Base-by-base conservation (phyloP, 2,329 filamentous ascomycete species). In the Talaromyces funiculosus region DNA sequence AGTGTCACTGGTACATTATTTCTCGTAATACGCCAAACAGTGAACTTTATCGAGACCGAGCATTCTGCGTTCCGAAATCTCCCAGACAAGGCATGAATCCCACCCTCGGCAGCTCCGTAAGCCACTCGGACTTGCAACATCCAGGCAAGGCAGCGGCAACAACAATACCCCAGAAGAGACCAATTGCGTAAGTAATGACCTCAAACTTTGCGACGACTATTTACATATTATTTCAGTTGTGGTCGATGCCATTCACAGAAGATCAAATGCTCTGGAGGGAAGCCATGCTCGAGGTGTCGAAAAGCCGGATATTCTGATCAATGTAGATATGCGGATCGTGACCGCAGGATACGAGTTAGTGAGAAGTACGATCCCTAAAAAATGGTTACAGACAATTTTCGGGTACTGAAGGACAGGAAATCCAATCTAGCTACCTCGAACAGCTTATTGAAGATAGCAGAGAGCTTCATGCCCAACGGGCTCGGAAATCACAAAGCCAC, bases 221-320 rank as follows among this genome's bases (percentile, higher is more conserved):
- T 47, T 26, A 47, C 43, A 47, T 47, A 45, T 45, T 1, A 24
- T 57, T 45, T 29, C 61, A 72, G 72, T 4, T 80, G 77, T 51
- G 73, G 76, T 63, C 67, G 77, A 62, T 80, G 78, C 54, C 78
- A 80, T 66, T 63, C 70, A 0, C 77, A 79, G 31, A 80, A 80
- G 62, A 78, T 80, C 26, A 80, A 78, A 63, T 80, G 78, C 59
- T 80, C 78, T 0, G 78, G 78, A 0, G 72, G 74, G 3, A 70
- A 72, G 24, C 78, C 78, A 1, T 80, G 78, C 59, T 68, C 65
- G 35, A 74, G 77, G 40, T 80, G 78, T 59, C 67, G 67, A 40
- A 64, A 69, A 6, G 73, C 76, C 0, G 74, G 73, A 3, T 71
- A 71, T 58, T 69, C 71, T 0, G 69, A 70, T 42, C 71, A 75